Percentiles rank a stretch among this genome's conserved stretches.
These are phyloP conservation scores for Penicillium alfredii DNA, from an alignment of 495 filamentous ascomycete genomes.

Conservation along the genomic window DNA sequence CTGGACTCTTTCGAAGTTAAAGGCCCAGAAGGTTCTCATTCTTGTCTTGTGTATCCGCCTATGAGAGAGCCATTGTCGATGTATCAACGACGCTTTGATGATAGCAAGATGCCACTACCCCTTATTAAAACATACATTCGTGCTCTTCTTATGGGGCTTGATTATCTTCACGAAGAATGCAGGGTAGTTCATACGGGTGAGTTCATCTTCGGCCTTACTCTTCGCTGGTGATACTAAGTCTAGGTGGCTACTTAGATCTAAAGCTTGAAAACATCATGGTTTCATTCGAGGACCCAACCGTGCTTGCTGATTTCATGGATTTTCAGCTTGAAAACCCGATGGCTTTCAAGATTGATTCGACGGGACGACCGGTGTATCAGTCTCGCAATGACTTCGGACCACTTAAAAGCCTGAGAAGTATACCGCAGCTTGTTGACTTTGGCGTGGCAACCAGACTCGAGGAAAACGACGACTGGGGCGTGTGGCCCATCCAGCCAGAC, in stretches of 20 bases:
- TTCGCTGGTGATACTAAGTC: conserved; percentile 17
- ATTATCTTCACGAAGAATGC: conserved; percentile 41
- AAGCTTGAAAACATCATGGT: conserved; percentile 46
- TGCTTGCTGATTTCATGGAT: conserved; percentile 37
- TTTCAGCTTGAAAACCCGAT: conserved; percentile 33
- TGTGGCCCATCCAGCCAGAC: conserved; percentile 41
- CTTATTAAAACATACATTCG: conserved; percentile 35
- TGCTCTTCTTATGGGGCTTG: conserved; percentile 37
- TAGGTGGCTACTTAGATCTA: conserved; percentile 32
- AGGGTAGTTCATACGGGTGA: conserved; percentile 34
- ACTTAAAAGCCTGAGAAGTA: conserved; percentile 28
- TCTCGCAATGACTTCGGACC: conserved; percentile 38
- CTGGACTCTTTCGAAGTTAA: conserved; percentile 26
- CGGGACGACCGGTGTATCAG: conserved; percentile 32
- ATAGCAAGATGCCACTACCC: conserved; percentile 25
- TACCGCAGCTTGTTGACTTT: conserved; percentile 78
- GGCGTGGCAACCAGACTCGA: conserved; percentile 67
- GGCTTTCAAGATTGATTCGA: conserved; percentile 33
- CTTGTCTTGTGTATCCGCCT: conserved; percentile 36
- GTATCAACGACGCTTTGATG: conserved; percentile 29
- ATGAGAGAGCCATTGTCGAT: conserved; percentile 34
- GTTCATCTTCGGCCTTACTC: conserved; percentile 16
- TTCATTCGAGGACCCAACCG: conserved; percentile 37
- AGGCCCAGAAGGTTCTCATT: conserved; percentile 24
- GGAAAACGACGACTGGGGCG: conserved; percentile 29